Base-by-base conservation (phyloP, 1,139 yeast genomes). In the Zygosaccharomyces sapae region DNA sequence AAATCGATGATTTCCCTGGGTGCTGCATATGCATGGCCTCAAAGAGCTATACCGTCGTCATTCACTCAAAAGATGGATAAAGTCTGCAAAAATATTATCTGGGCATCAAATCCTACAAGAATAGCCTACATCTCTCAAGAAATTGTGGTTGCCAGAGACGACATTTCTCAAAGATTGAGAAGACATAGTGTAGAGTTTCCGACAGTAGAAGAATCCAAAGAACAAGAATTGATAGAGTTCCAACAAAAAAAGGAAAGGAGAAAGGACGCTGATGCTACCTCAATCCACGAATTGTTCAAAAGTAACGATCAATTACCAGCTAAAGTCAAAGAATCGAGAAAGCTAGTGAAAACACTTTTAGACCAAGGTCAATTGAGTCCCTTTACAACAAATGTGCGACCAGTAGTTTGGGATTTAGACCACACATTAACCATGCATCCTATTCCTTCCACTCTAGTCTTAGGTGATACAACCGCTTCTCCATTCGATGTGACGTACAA, bases 281-380 rank as follows among this genome's bases (percentile, higher is more conserved):
- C 55, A 2, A 61, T 61, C 16, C 53, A 52, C 50, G 61, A 55
- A 52, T 56, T 59, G 56, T 60, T 52, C 41, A 56, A 52, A 34
- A 58, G 51, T 10, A 54, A 55, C 29, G 69, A 67, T 44, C 58
- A 63, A 29, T 43, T 69, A 20, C 70, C 71, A 43, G 68, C 53
- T 5, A 62, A 61, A 37, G 67, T 80, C 5, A 72, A 73, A 27
- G 92, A 86, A 63, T 83, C 95, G 0, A 74, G 95, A 53, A 84
- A 81, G 57, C 67, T 88, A 5, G 87, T 85, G 18, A 83, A 86
- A 56, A 87, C 96, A 0, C 53, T 92, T 2, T 68, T 92, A 9
- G 96, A 88, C 61, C 98, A 92, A 66, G 95, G 95, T 1, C 85
- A 81, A 60, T 65, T 92, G 44, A 85, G 94, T 39, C 97, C 98